Conservation (phyloP, 192 early-diverging fungal genomes). For the Linnemannia elongata region DNA sequence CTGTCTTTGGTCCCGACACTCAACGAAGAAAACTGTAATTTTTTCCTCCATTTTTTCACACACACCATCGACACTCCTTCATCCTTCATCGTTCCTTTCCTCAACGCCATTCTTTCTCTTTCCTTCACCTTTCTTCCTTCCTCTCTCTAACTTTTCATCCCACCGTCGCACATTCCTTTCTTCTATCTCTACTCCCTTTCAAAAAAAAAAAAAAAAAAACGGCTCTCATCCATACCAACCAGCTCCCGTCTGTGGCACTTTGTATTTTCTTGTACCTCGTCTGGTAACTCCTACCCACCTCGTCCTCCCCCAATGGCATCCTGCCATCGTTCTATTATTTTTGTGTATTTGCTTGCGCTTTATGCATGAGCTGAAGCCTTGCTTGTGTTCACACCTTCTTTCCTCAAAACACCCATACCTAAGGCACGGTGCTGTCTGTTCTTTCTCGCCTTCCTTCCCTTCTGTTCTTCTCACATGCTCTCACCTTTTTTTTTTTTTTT, state of each 20-base stretch:
- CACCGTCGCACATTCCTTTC: background rate
- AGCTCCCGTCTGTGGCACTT: background rate
- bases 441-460: background rate
- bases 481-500: background rate
- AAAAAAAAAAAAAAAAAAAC: background rate
- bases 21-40: background rate
- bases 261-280: background rate
- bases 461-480: slow-evolving; percentile 6
- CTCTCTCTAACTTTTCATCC: background rate
- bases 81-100: background rate
- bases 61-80: background rate
- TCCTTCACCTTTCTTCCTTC: background rate
- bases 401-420: background rate
- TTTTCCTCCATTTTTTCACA: background rate
- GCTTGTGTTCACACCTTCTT: slow-evolving; percentile 7
- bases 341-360: background rate
- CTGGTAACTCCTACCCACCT: background rate
- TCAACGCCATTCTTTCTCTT: background rate
- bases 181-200: background rate
- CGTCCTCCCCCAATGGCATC: background rate
- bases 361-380: background rate
- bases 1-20: background rate
- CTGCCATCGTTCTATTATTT: background rate
- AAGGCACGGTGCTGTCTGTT: background rate
- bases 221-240: background rate